Percentiles rank a stretch among this genome's conserved stretches.
phyloP scores from a whole-genome alignment of 805 yeast species.

The Kodamaea lidongshanica region DNA sequence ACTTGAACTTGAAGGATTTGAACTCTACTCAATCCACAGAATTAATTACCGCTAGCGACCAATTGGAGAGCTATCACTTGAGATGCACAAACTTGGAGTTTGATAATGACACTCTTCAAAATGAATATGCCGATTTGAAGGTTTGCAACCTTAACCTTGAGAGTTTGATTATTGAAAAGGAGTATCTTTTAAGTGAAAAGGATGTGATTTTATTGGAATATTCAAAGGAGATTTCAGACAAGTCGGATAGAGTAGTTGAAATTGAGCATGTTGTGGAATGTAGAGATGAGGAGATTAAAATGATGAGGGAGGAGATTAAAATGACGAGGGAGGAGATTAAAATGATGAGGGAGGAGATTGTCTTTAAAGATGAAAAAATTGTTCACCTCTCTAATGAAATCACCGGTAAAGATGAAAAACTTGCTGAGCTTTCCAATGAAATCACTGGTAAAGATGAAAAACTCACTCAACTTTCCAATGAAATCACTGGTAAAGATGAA shows the following conservation, averaged over 20 bases:
- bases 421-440: too few relatives aligned
- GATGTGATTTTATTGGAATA: slow-evolving; percentile 9
- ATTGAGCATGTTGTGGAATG: slow-evolving; percentile 5
- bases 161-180: slow-evolving; percentile 3
- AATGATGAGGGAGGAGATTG: too few relatives aligned
- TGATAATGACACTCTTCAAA: slow-evolving; percentile 4
- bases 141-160: slow-evolving; percentile 4
- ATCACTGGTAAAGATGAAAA: too few relatives aligned
- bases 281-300: slow-evolving; percentile 6
- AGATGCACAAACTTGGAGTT: slow-evolving; percentile 7
- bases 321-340: too few relatives aligned
- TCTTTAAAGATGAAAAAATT: too few relatives aligned
- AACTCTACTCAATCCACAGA: slow-evolving; percentile 7
- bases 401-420: too few relatives aligned
- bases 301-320: too few relatives aligned
- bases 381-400: too few relatives aligned
- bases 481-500: too few relatives aligned
- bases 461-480: too few relatives aligned
- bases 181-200: slow-evolving; percentile 8
- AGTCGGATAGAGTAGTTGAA: slow-evolving; percentile 2
- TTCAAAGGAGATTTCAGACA: slow-evolving; percentile 9
- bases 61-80: slow-evolving; percentile 8
- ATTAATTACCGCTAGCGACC: slow-evolving; percentile 6
- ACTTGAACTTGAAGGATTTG: slow-evolving; percentile 7
- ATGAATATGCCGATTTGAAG: slow-evolving; percentile 6